Conservation (phyloP, 2,329 filamentous ascomycete species). For the Colletotrichum chrysophilum region DNA sequence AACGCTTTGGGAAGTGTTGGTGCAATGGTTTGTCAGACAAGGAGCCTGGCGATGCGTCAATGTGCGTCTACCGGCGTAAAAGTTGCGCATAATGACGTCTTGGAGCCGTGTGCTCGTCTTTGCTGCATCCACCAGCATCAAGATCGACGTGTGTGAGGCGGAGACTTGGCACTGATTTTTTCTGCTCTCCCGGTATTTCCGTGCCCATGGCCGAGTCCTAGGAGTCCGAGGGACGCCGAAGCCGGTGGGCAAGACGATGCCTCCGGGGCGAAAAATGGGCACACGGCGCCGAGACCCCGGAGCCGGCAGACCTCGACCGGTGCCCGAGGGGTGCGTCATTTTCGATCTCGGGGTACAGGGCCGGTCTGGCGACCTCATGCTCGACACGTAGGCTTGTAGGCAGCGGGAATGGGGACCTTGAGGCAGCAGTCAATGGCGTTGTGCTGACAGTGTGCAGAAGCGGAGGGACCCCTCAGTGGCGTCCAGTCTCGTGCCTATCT, state of each 20-base stretch:
- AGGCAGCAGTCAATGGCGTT: not conserved
- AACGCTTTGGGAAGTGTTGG: not conserved
- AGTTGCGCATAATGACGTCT: conserved; percentile 9
- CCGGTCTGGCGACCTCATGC: not conserved
- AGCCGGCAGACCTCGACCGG: not conserved
- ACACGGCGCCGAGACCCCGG: not conserved
- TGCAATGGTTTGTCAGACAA: not conserved
- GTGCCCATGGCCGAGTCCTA: not conserved
- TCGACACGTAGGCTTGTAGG: not conserved
- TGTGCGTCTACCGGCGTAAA: not conserved
- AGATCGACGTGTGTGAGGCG: not conserved
- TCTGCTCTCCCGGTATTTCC: not conserved
- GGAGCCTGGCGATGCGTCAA: not conserved
- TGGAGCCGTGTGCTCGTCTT: not conserved
- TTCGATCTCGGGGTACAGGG: not conserved
- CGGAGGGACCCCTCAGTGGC: not conserved
- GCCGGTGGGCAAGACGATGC: not conserved
- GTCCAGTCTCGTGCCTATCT: not conserved
- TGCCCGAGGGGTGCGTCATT: not conserved
- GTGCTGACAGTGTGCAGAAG: not conserved
- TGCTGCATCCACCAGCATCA: not conserved
- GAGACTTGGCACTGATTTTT: not conserved
- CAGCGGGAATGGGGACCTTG: not conserved
- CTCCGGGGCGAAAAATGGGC: not conserved
- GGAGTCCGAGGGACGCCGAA: not conserved